Conservation (phyloP, 441 rosid species). For the Isatis lusitanica region DNA sequence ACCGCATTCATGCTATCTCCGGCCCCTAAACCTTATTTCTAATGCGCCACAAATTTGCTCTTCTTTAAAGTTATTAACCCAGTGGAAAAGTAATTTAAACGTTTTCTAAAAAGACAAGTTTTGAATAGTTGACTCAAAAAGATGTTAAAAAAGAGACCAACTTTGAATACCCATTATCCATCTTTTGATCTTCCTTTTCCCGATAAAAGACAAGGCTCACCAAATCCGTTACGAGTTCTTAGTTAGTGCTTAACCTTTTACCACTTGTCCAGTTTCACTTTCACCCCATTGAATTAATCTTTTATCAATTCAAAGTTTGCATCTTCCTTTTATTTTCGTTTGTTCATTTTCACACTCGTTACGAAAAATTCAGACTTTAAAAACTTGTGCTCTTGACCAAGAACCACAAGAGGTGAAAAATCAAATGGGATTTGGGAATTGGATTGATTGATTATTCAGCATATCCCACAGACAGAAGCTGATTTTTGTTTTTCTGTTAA, state of each 20-base stretch:
- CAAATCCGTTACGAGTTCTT: conserved; percentile 20
- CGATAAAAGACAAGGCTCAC: conserved; percentile 24
- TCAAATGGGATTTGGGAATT: conserved; percentile 3
- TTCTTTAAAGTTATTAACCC: not conserved
- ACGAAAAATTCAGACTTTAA: not conserved
- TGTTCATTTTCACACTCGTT: not conserved
- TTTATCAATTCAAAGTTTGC: conserved; percentile 14
- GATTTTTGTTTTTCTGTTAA: not conserved
- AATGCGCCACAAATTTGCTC: not conserved
- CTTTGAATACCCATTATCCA: conserved; percentile 32
- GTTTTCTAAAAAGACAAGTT: conserved; percentile 13
- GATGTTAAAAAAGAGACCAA: conserved; percentile 11
- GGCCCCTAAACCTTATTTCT: not conserved
- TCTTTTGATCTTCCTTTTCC: conserved; percentile 6
- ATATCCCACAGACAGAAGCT: not conserved
- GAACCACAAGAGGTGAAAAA: not conserved
- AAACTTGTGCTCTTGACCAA: not conserved
- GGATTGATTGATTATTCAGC: conserved; percentile 6
- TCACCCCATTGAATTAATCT: not conserved
- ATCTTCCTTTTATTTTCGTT: not conserved
- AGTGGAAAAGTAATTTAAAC: conserved; percentile 12
- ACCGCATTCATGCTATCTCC: conserved; percentile 17
- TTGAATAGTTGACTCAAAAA: conserved; percentile 16
- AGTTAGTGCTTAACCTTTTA: not conserved
- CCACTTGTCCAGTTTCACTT: not conserved